Evolutionary conservation across 345 rosid genomes (phyloP).

Genomic region (Barbarea vulgaris): DNA sequence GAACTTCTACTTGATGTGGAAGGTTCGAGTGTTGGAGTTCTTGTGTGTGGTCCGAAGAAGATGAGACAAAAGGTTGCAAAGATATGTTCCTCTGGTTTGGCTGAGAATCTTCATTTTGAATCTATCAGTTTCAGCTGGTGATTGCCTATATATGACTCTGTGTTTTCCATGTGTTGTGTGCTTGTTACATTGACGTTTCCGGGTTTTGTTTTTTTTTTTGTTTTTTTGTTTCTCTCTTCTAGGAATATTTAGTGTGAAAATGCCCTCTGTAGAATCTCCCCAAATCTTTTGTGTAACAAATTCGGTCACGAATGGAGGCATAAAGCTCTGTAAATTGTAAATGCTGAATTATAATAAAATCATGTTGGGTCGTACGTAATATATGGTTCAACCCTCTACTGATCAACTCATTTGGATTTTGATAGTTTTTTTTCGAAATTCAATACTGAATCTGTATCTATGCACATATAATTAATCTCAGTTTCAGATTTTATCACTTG

Average conservation of each 20-base stretch:
- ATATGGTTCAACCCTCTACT: not conserved
- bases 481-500: not conserved
- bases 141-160: slow-evolving; percentile 20
- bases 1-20: slow-evolving; percentile 54
- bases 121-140: slow-evolving; percentile 90
- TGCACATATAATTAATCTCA: not conserved
- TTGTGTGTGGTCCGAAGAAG: slow-evolving; percentile 75
- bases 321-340: slow-evolving; percentile 27
- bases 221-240: not conserved
- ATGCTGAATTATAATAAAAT: slow-evolving; percentile 12
- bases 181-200: slow-evolving; percentile 4
- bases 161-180: slow-evolving; percentile 21
- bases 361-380: not conserved
- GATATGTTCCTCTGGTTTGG: slow-evolving; percentile 64
- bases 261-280: not conserved
- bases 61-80: slow-evolving; percentile 72
- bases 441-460: not conserved
- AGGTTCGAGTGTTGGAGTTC: slow-evolving; percentile 69
- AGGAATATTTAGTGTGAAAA: slow-evolving; percentile 3
- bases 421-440: not conserved
- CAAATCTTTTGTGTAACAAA: slow-evolving; percentile 3
- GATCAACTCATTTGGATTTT: not conserved
- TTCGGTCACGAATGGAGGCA: not conserved
- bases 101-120: slow-evolving; percentile 65
- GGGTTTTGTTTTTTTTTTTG: not conserved